These are phyloP conservation scores for Phytophthora boehmeriae DNA, from an alignment of 352 stramenopile species.

Conservation along the genomic window DNA sequence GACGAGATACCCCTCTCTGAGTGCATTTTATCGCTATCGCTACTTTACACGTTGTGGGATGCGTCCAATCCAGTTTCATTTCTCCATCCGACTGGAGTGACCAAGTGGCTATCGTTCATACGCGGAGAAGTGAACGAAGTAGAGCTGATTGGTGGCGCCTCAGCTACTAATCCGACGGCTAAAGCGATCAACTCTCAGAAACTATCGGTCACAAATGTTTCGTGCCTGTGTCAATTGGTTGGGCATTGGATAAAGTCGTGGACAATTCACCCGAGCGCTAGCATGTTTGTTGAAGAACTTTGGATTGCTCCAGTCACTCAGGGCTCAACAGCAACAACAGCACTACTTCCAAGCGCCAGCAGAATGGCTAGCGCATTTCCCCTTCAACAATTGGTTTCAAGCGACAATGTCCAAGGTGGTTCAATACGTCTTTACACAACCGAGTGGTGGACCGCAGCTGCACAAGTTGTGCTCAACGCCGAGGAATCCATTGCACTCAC, in stretches of 20 bases:
- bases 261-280: conserved; percentile 49
- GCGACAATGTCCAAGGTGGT: background rate
- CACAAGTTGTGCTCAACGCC: conserved; percentile 34
- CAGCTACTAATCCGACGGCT: conserved; percentile 14
- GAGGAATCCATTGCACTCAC: conserved; percentile 36
- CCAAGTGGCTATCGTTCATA: conserved; percentile 35
- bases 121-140: conserved; percentile 20
- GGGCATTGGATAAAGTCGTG: conserved; percentile 63
- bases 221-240: conserved; percentile 46
- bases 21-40: conserved; percentile 36
- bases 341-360: conserved; percentile 20
- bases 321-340: background rate
- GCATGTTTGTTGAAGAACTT: conserved; percentile 55
- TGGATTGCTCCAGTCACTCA: conserved; percentile 42
- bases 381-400: conserved; percentile 6
- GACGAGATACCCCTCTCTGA: conserved; percentile 17
- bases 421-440: conserved; percentile 10
- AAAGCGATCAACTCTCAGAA: conserved; percentile 21
- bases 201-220: conserved; percentile 21
- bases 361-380: conserved; percentile 28
- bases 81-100: conserved; percentile 33
- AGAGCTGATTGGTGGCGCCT: conserved; percentile 10
- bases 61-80: conserved; percentile 40
- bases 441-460: conserved; percentile 22
- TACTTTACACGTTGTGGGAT: conserved; percentile 53